Evolutionary conservation across 371 early-diverging fungal genomes (phyloP).

Genomic region (Rhizopus sp.): DNA sequence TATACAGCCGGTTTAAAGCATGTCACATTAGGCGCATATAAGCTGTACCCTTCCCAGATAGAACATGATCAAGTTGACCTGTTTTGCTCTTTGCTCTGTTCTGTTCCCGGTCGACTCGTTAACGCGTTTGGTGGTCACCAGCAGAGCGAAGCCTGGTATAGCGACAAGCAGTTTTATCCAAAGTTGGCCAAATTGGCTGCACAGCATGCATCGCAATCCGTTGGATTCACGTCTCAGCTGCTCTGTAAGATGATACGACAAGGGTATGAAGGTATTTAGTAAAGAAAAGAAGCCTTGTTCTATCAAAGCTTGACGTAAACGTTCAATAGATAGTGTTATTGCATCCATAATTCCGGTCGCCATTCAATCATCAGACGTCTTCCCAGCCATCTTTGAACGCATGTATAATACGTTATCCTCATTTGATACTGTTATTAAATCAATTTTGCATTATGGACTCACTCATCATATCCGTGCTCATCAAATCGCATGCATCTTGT

Average conservation of each 20-base stretch:
- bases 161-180: constrained; percentile 22
- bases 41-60: neutral
- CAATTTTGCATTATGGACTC: constrained; percentile 8
- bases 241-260: constrained; percentile 34
- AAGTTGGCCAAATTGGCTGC: constrained; percentile 11
- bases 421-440: constrained; percentile 1
- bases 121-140: constrained; percentile 31
- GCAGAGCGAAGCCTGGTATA: constrained; percentile 18
- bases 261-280: constrained; percentile 25
- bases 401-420: constrained; percentile 7
- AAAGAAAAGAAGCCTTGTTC: neutral
- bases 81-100: constrained; percentile 34
- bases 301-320: neutral
- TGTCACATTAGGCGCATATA: neutral
- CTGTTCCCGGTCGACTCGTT: constrained; percentile 31
- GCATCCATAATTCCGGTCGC: constrained; percentile 25
- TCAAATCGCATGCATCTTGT: constrained; percentile 9
- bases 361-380: neutral
- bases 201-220: constrained; percentile 1
- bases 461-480: neutral
- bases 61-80: constrained; percentile 8
- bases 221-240: constrained; percentile 21
- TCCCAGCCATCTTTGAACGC: constrained; percentile 6
- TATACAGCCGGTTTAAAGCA: constrained; percentile 14
- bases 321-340: constrained; percentile 17